Base-by-base conservation (phyloP, 805 yeast species). In the Priceomyces medius region DNA sequence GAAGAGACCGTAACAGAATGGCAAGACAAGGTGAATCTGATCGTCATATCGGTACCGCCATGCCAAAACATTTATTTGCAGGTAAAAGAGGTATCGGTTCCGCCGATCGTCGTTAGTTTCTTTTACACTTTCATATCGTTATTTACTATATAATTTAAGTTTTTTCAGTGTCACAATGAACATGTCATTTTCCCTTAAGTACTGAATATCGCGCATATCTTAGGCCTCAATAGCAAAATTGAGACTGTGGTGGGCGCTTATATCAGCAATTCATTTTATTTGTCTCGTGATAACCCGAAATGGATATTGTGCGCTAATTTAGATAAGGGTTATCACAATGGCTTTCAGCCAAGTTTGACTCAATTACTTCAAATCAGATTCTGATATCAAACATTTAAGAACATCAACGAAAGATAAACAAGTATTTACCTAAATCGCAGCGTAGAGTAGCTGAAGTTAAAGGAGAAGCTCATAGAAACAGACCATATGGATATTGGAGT, bases 61-160 rank as follows among this genome's bases (percentile, higher is more conserved):
- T 87, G 71, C 96, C 97, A 49, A 91, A 90, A 75, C 99, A 93
- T 71, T 76, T 93, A 77, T 86, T 85, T 74, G 72, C 88, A 56
- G 99, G 99, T 71, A 93, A 93, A 79, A 83, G 99, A 72, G 95
- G 97, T 74, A 81, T 80, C 58, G 97, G 97, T 66, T 85, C 84
- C 66, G 83, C 88, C 49, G 96, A 88, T 66, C 79, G 86, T 71
- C 91, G 98, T 76, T 88, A 74, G 56, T n/a, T 9, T 35, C 35
- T 13, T 24, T 23, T 29, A n/a, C 29, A 26, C 10, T 12, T n/a
- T 26, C 29, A 19, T 7, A 17, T 6, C 21, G 17, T 32, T 17
- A 31, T 32, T 32, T 32, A 19, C 35, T 32, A 18, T 18, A 18
- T 19, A 12, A n/a, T 26, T n/a, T 26, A 26, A 26, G 14, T 26